Base-by-base conservation (phyloP, 208 protist species). In the Crithidia brevicula region DNA sequence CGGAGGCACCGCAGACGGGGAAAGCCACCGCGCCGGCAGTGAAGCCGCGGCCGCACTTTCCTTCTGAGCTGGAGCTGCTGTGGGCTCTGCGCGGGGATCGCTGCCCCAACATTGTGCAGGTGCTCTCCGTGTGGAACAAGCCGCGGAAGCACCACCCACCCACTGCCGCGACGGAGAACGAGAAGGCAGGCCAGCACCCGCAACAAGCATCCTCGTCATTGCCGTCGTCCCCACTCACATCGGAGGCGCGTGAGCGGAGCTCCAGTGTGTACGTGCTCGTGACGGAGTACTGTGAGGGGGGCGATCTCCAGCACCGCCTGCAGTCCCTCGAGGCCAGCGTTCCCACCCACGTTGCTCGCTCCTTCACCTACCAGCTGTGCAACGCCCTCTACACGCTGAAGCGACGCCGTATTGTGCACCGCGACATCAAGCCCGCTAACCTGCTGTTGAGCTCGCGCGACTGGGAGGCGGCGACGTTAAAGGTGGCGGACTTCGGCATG, bases 351-450 rank as follows among this genome's bases (percentile, higher is more conserved):
- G 73, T 79, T 43, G 80, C 80, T 16, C 74, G 77, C 30, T 73
- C 53, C 38, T 67, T 91, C 46, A 88, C 86, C 54, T 74, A 74
- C n/a, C 85, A 91, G 54, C 72, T 91, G n/a, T 77, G 79, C 38
- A 82, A 89, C 40, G 82, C 79, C 52, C 62, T 92, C 42, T 76
- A 65, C 38, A 57, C 73, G 20, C 47, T 92, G 31, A 78, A 86
- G 61, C 66, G 46, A 9, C 45, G 64, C 28, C 52, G 69, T 47
- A 76, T 96, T 51, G 82, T 95, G 33, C 94, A 98, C 57, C 88
- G 94, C 54, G 94, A 98, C 61, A 65, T 98, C 28, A 98, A 98
- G 58, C 91, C 91, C 1, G 92, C 84, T 0, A 98, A 98, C 42
- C 50, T 96, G 49, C 67, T 97, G 20, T 66, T 97, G 9, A 88